These are phyloP conservation scores for Cercospora zeae-maydis DNA, from an alignment of 2,329 filamentous ascomycete species.

Conservation along the genomic window DNA sequence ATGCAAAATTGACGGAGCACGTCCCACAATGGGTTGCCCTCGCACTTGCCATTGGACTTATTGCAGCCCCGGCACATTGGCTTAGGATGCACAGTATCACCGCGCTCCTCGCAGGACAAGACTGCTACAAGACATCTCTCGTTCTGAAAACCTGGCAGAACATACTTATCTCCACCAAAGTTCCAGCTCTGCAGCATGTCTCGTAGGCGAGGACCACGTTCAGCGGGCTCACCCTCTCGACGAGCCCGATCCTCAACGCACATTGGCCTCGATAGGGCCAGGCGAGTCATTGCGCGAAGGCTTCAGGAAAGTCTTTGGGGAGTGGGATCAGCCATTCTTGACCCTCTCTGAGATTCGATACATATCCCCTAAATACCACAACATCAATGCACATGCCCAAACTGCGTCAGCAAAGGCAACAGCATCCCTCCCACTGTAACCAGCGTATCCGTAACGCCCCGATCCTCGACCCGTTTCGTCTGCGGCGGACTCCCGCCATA, in stretches of 20 bases:
- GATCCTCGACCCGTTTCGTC: background rate
- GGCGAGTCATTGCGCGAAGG: background rate
- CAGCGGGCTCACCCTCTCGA: background rate
- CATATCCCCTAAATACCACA: background rate
- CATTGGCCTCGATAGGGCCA: background rate
- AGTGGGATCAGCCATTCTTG: background rate
- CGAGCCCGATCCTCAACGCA: background rate
- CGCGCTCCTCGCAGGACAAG: background rate
- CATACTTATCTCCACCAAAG: background rate
- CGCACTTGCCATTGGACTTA: background rate
- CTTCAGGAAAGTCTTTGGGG: background rate
- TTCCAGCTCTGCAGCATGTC: background rate
- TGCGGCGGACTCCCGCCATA: slow-evolving; percentile 16
- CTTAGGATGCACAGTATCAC: background rate
- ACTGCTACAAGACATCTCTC: background rate
- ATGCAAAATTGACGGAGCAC: background rate
- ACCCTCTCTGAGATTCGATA: background rate
- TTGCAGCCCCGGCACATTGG: background rate
- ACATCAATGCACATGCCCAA: slow-evolving; percentile 67
- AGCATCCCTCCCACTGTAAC: slow-evolving; percentile 74
- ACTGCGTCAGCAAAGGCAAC: slow-evolving; percentile 70
- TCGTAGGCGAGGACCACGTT: background rate
- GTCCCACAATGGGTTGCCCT: background rate
- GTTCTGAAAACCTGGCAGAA: background rate
- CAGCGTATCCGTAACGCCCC: slow-evolving; percentile 51